These are phyloP conservation scores for Boletus calvinii DNA, from an alignment of 1,284 basidiomycete genomes.

Conservation along the genomic window DNA sequence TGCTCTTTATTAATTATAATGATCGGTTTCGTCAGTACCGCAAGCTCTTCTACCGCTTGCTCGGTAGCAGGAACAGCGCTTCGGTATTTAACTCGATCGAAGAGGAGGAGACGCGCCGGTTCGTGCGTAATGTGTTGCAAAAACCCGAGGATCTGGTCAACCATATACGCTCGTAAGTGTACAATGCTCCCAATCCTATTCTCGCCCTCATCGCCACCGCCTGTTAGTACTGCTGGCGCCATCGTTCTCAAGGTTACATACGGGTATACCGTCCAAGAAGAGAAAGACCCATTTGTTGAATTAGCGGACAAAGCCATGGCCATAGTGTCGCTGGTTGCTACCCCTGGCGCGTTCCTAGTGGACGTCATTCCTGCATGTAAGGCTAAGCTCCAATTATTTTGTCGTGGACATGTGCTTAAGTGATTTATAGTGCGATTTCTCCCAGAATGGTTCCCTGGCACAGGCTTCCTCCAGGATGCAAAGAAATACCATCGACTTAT, in stretches of 20 bases:
- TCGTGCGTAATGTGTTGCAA: constrained; percentile 25
- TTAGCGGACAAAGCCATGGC: constrained; percentile 21
- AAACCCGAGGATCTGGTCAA: constrained; percentile 15
- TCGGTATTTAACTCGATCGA: constrained; percentile 18
- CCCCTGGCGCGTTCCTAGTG: constrained; percentile 30
- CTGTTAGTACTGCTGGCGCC: constrained; percentile 12
- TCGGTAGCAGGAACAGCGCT: constrained; percentile 29
- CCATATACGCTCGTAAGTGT: constrained; percentile 30
- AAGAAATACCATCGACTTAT: constrained; percentile 35
- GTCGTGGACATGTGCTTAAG: neutral
- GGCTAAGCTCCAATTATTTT: neutral
- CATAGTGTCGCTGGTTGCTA: constrained; percentile 12
- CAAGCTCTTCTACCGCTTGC: constrained; percentile 23
- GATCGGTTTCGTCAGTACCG: constrained; percentile 24
- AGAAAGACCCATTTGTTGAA: constrained; percentile 30
- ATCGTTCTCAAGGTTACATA: constrained; percentile 23
- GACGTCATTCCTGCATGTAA: constrained; percentile 32
- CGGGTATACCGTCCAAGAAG: constrained; percentile 27
- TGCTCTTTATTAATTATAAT: constrained; percentile 22
- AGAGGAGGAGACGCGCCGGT: constrained; percentile 26
- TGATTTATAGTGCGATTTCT: constrained; percentile 37
- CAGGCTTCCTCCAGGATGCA: constrained; percentile 44
- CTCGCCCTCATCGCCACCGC: neutral
- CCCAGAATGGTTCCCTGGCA: constrained; percentile 52
- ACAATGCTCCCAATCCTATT: neutral